Evolutionary conservation across 2,329 filamentous ascomycete genomes (phyloP), one percentile per base, ranked within the genome.

Genomic region (Alternaria hordeiaustralica): DNA sequence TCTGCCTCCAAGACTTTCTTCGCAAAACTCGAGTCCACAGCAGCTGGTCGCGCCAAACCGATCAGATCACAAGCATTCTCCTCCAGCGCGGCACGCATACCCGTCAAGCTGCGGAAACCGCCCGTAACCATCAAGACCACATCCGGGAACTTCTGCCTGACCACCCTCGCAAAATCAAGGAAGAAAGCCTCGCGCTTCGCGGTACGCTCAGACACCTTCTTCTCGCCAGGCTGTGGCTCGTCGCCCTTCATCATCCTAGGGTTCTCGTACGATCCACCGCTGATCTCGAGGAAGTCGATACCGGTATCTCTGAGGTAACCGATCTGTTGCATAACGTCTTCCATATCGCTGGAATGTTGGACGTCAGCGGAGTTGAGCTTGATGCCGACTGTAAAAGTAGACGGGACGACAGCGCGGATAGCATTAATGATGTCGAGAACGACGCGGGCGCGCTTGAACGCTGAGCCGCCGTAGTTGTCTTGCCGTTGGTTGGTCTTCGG

Each of bases 241-340:
- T 26, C 59, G 62, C 61, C n/a, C 36, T 51, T 50, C 41, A 51
- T 51, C 49, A 51, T 51, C 12, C 49, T 51, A 20, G 59, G 59
- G 54, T 70, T 58, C 21, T 67, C 65, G 58, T 56, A 65, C 4
- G 70, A 86, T 0, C 90, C 90, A 0, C 90, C 90, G 18, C 85
- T 88, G 25, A 92, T 84, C 76, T 93, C 90, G 2, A 92, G 78
- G 67, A 91, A 92, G 76, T 92, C 90, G 2, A 92, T 78, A 6
- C 80, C 86, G 43, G 81, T 82, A 6, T 78, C 79, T 0, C 77
- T 76, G 5, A 89, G 83, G 18, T 82, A 72, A n/a, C 80, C 76
- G 10, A 90, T 81, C 71, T 92, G 89, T 60, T 87, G 84, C 43
- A 91, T 78, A 36, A 84, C 86, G 12, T 88, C 88, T 10, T 84